phyloP scores from a whole-genome alignment of 1,139 yeast species.

The Sugiyamaella novakii region DNA sequence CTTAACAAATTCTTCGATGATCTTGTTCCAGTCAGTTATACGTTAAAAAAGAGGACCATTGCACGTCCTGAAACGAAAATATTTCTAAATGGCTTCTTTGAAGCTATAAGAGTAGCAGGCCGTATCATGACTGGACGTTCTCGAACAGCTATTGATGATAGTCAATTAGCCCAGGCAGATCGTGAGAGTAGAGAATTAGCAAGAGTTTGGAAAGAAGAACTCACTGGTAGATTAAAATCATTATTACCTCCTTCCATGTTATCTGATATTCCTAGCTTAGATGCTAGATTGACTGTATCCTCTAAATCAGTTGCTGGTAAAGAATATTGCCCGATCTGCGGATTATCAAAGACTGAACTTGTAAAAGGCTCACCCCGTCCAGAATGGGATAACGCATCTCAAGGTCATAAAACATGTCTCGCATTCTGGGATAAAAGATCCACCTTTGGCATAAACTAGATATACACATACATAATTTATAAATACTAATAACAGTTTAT shows the following conservation, averaged over 20 bases:
- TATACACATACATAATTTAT: slow-evolving; percentile 5
- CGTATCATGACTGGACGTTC: slow-evolving; percentile 35
- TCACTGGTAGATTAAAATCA: slow-evolving; percentile 27
- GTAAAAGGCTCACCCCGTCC: slow-evolving; percentile 28
- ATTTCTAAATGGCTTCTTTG: slow-evolving; percentile 32
- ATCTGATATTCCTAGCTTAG: slow-evolving; percentile 23
- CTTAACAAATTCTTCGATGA: slow-evolving; percentile 29
- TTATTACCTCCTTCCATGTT: slow-evolving; percentile 20
- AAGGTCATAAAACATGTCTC: slow-evolving; percentile 29
- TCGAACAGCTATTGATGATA: slow-evolving; percentile 24
- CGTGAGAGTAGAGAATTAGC: slow-evolving; percentile 29
- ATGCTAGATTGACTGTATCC: slow-evolving; percentile 19
- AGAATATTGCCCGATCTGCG: slow-evolving; percentile 31
- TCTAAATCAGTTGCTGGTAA: slow-evolving; percentile 9
- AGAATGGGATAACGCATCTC: slow-evolving; percentile 23
- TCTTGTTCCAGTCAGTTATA: slow-evolving; percentile 32
- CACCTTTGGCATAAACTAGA: slow-evolving; percentile 18
- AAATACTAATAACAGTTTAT: neutral
- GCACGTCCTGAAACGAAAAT: slow-evolving; percentile 30
- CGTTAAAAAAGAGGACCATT: slow-evolving; percentile 32
- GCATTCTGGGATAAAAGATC: slow-evolving; percentile 29
- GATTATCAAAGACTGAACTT: slow-evolving; percentile 30
- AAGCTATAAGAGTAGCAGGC: slow-evolving; percentile 29
- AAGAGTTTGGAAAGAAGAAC: slow-evolving; percentile 29
- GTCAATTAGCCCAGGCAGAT: slow-evolving; percentile 26